phyloP scores from a whole-genome alignment of 768 basidiomycete genomes.

The Wakefieldia striispora region DNA sequence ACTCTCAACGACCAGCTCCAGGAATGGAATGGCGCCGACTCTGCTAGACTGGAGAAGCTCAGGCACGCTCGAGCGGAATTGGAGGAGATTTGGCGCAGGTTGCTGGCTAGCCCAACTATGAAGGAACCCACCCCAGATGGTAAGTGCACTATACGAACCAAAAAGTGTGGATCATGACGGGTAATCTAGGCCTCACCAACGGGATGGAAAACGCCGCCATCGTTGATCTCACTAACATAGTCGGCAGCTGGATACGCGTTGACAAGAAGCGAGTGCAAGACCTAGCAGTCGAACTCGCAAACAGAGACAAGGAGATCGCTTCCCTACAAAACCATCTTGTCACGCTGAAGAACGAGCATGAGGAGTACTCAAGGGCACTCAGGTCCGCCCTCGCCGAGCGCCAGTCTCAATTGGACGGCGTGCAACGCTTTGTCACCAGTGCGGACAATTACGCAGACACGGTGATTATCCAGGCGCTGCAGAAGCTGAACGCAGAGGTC shows the following conservation, averaged over 20 bases:
- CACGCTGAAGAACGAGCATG: neutral
- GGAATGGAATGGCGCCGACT: neutral
- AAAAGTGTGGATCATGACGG: neutral
- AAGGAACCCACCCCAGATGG: neutral
- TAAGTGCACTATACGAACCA: neutral
- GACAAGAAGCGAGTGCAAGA: slow-evolving; percentile 6
- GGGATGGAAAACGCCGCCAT: neutral
- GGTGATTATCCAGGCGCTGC: too few species aligned
- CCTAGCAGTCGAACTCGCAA: neutral
- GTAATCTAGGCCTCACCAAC: neutral
- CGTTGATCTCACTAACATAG: slow-evolving; percentile 6
- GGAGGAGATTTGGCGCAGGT: neutral
- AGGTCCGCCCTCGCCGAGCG: too few species aligned
- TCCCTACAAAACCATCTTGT: neutral
- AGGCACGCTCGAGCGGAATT: neutral
- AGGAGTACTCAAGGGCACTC: too few species aligned
- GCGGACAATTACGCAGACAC: too few species aligned
- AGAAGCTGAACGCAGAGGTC: too few species aligned
- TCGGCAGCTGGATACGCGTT: slow-evolving; percentile 8
- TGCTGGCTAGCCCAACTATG: neutral
- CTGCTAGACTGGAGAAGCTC: neutral
- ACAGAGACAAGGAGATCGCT: slow-evolving; percentile 8
- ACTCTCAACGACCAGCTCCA: slow-evolving; percentile 1
- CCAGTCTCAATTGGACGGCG: too few species aligned
- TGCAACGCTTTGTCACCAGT: too few species aligned